phyloP scores from a whole-genome alignment of 1,284 basidiomycete species.

The Cutaneotrichosporon dermatis region DNA sequence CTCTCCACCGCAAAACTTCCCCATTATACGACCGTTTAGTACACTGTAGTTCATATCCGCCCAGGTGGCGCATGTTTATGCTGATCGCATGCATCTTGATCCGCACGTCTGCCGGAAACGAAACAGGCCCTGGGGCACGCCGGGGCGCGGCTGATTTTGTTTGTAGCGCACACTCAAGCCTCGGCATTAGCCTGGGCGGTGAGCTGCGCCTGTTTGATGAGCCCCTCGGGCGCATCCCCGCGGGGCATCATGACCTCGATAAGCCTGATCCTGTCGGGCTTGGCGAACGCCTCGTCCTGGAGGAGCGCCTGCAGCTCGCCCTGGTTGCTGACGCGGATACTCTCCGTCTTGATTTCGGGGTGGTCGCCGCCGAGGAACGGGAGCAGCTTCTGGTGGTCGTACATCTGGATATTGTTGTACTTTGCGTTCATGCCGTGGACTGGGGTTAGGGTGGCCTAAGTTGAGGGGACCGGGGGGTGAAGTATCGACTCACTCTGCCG shows the following conservation, averaged over 20 bases:
- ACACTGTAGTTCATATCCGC: slow-evolving; percentile 6
- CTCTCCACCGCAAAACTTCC: not conserved
- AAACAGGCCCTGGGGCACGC: too few relatives aligned
- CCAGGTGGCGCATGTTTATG: slow-evolving; percentile 2
- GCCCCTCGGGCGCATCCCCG: slow-evolving; percentile 39
- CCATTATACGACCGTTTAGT: slow-evolving; percentile 1
- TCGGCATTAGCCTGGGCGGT: slow-evolving; percentile 44
- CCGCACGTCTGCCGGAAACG: too few relatives aligned
- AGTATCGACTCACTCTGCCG: slow-evolving; percentile 61
- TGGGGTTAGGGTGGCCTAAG: slow-evolving; percentile 32
- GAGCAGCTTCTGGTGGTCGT: slow-evolving; percentile 49
- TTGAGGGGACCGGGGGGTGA: too few relatives aligned
- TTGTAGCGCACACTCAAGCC: not conserved
- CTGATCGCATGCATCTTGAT: slow-evolving; percentile 2
- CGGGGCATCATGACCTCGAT: slow-evolving; percentile 49
- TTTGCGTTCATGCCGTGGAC: slow-evolving; percentile 45
- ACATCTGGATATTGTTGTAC: slow-evolving; percentile 51
- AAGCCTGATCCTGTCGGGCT: slow-evolving; percentile 41
- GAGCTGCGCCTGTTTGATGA: slow-evolving; percentile 48
- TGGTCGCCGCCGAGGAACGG: slow-evolving; percentile 38
- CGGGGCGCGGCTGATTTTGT: too few relatives aligned
- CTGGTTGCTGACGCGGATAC: slow-evolving; percentile 39
- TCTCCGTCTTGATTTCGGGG: slow-evolving; percentile 27
- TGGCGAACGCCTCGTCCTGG: slow-evolving; percentile 38
- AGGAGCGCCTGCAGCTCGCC: slow-evolving; percentile 56